A percentile compares a stretch with the other conserved stretches of the same genome.
Evolutionary conservation across 345 rosid genomes (phyloP).

Genomic region (Syzygium grande): DNA sequence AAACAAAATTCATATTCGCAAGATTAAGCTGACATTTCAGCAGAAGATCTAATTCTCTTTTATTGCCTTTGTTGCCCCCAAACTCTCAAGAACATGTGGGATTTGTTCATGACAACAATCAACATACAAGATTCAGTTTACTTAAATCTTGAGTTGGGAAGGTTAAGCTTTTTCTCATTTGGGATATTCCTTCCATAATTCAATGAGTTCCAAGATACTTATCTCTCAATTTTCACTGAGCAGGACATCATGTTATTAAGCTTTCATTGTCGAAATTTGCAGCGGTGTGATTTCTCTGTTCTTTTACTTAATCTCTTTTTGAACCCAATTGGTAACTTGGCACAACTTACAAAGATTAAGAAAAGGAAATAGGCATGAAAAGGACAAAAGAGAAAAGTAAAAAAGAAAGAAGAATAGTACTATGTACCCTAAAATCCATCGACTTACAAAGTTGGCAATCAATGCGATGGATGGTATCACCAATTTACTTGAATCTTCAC

Average conservation of each 20-base stretch:
- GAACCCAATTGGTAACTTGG: not conserved
- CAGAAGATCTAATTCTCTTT: not conserved
- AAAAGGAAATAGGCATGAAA: not conserved
- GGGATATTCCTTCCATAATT: not conserved
- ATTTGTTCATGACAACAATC: not conserved
- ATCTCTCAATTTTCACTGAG: not conserved
- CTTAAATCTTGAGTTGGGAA: not conserved
- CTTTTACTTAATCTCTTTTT: not conserved
- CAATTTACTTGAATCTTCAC: not conserved
- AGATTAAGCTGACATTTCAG: not conserved
- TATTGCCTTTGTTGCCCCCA: not conserved
- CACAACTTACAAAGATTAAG: not conserved
- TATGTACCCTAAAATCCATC: not conserved
- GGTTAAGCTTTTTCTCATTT: not conserved
- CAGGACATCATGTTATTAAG: not conserved
- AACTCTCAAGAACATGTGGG: not conserved
- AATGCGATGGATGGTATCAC: rapidly evolving
- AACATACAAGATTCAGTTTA: not conserved
- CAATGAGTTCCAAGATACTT: not conserved
- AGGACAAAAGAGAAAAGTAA: not conserved
- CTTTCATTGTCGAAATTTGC: not conserved
- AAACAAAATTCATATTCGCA: not conserved
- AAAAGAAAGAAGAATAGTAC: not conserved
- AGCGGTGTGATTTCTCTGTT: not conserved
- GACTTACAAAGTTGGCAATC: not conserved